Evolutionary conservation across 2,329 filamentous ascomycete genomes (phyloP), one percentile per base, ranked within the genome.

Genomic region (Xylaria sp.): DNA sequence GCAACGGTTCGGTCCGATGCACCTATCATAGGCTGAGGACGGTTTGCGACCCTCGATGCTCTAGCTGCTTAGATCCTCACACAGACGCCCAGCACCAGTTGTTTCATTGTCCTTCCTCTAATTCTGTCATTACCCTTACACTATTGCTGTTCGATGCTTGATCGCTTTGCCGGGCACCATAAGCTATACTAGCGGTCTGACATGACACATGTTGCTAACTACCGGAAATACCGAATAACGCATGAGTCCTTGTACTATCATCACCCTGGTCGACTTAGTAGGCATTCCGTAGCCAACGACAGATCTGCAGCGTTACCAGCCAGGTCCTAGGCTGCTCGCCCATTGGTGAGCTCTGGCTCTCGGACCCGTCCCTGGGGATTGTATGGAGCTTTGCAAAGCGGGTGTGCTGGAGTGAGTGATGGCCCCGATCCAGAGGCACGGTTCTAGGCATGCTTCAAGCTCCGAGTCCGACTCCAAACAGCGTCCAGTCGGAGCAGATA

Each of bases 351-450:
- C 21, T 13, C 27, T 27, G 18, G 13, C n/a, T 44, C 18, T 60
- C 47, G 9, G 55, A 12, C 32, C 63, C 32, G 32, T 40, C 29
- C 47, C 44, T 10, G n/a, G 44, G 57, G 21, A 21, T 48, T 69
- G 44, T 63, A 64, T 63, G 63, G 54, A 63, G 54, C 47, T 65
- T 44, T 57, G 6, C n/a, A n/a, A n/a, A n/a, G 16, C 40, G 40
- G 16, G 60, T 55, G 37, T 48, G 58, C 53, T 29, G 32, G 23
- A 55, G 23, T 54, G 25, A 55, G 47, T 53, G 21, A 65, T 69
- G 61, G 61, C 60, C 64, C 64, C 29, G 27, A 53, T 60, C 48
- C 59, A 60, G 44, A 40, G 64, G 16, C 53, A 70, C 58, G 65
- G 63, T 35, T 62, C 63, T 25, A 40, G 44, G 47, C 48, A 55